phyloP scores from a whole-genome alignment of 116 monocot species.

The Cymodocea nodosa region DNA sequence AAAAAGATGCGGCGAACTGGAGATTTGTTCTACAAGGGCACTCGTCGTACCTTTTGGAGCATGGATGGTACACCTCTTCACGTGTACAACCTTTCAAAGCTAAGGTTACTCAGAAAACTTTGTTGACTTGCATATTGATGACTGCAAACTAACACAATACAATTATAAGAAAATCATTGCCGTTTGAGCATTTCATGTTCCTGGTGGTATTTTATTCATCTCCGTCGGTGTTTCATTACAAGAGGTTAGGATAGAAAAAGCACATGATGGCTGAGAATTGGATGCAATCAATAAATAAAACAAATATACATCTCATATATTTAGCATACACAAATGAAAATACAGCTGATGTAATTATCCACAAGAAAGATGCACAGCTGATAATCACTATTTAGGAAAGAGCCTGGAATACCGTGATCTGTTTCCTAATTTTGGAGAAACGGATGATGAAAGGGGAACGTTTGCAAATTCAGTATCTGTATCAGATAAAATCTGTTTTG shows the following conservation, averaged over 20 bases:
- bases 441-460: slow-evolving; percentile 48
- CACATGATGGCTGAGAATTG: not conserved
- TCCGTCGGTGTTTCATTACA: too few relatives aligned
- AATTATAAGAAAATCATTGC: too few relatives aligned
- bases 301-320: slow-evolving; percentile 2
- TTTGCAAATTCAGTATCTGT: slow-evolving; percentile 46
- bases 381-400: slow-evolving; percentile 10
- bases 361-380: not conserved
- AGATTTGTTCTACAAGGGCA: too few relatives aligned
- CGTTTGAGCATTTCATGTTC: too few relatives aligned
- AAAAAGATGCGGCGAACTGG: too few relatives aligned
- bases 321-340: slow-evolving; percentile 3
- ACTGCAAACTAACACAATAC: too few relatives aligned
- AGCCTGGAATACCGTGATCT: slow-evolving; percentile 15
- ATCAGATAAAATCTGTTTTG: slow-evolving; percentile 14
- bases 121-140: too few relatives aligned
- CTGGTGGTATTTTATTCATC: too few relatives aligned
- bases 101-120: too few relatives aligned
- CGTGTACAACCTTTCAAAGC: too few relatives aligned
- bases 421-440: slow-evolving; percentile 8
- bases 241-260: not conserved
- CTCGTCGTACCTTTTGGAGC: too few relatives aligned
- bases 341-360: not conserved
- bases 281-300: slow-evolving; percentile 1
- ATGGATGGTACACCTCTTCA: too few relatives aligned